Evolutionary conservation across 306 rosid genomes (phyloP).

Genomic region (Ormosia semicastrata): DNA sequence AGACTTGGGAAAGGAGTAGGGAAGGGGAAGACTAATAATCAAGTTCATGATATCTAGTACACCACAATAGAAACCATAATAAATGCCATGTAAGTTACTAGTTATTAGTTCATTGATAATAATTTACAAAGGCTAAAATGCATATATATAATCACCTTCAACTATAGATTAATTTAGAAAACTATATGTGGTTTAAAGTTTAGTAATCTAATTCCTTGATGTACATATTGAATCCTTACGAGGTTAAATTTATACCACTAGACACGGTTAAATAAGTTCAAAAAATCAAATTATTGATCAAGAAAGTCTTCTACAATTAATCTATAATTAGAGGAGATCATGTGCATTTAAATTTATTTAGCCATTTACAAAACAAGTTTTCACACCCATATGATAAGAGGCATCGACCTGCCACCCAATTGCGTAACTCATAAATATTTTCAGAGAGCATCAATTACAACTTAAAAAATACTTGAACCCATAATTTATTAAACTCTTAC

Average conservation of each 20-base stretch:
- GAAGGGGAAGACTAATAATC: no score
- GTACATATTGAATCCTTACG: not conserved
- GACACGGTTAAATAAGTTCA: not conserved
- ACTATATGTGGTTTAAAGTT: no score
- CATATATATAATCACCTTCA: no score
- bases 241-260: not conserved
- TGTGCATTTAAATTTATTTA: not conserved
- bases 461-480: not conserved
- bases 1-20: no score
- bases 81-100: no score
- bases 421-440: not conserved
- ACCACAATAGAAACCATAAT: no score
- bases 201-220: no score
- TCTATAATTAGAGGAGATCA: not conserved
- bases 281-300: not conserved
- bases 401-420: not conserved
- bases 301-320: not conserved
- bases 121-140: no score
- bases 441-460: not conserved
- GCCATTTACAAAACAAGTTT: not conserved
- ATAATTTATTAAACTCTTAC: not conserved
- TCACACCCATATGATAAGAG: not conserved
- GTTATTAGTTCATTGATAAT: no score
- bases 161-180: no score
- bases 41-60: no score